Percentiles rank a stretch among this genome's conserved stretches.
Evolutionary conservation across 306 rosid species (phyloP).

Genomic region (Mimosa pudica): DNA sequence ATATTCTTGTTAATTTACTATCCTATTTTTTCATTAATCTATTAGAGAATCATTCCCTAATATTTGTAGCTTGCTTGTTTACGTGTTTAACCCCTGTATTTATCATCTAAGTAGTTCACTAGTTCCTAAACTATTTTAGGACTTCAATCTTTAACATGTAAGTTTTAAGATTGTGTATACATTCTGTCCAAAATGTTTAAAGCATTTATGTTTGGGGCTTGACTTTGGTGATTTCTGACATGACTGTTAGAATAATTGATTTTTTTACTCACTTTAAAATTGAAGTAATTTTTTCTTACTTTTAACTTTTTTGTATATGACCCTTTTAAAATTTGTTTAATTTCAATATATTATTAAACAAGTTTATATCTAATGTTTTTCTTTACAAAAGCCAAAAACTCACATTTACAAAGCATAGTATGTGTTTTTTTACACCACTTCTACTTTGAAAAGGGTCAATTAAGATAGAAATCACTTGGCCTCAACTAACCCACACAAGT

Average conservation of each 20-base stretch:
- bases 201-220: background rate
- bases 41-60: background rate
- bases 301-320: background rate
- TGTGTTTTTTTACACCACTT: too few relatives aligned
- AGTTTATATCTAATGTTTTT: too few relatives aligned
- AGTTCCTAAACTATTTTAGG: background rate
- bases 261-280: too few relatives aligned
- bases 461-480: too few relatives aligned
- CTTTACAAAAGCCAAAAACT: too few relatives aligned
- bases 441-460: too few relatives aligned
- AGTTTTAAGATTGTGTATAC: background rate
- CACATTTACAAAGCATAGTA: too few relatives aligned
- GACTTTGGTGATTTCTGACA: too few relatives aligned
- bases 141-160: background rate
- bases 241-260: background rate
- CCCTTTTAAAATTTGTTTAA: too few relatives aligned
- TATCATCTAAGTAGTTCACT: background rate
- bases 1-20: background rate
- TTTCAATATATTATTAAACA: too few relatives aligned
- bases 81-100: background rate
- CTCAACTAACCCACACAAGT: too few relatives aligned
- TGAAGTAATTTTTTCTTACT: too few relatives aligned
- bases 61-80: background rate
- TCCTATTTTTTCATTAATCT: background rate
- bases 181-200: background rate